Base-by-base conservation (phyloP, 2,329 filamentous ascomycete species). In the Penicillium sp. region DNA sequence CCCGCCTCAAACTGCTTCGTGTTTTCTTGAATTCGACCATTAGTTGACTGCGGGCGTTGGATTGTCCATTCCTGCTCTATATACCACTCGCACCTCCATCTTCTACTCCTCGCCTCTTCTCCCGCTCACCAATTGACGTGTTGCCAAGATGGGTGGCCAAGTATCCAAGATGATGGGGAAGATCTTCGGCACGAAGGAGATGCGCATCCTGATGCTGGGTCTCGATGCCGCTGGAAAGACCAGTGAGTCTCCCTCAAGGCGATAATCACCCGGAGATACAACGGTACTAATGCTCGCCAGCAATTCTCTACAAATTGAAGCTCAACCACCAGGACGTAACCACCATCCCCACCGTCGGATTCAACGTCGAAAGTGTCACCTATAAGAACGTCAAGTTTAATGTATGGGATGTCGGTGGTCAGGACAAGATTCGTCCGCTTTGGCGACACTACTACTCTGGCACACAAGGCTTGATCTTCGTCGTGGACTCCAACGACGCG, bases 331-430 rank as follows among this genome's bases (percentile, higher is more conserved):
- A 97, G 77, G 90, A 94, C 65, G 90, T 97, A 60, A 97, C 93
- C 48, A 97, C 93, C 36, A 97, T 97, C 64, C 93, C 93, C 32
- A 98, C 93, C 21, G 93, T 98, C 59, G 93, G 91, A 57, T 97
- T 97, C 80, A 97, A 97, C 79, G 93, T 97, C 70, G 91, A 97
- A 78, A 94, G 89, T 4, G 90, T 97, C 60, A 94, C 90, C 56
- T 96, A 95, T 78, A 96, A 96, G 80, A 97, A 97, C 70, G 90
- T 96, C 72, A 94, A 96, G 73, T 97, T 97, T 77, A 97, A 94
- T 62, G 91, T 97, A 50, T 97, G 91, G 91, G 91, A 97, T 75
- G 91, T 97, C 45, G 91, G 91, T 70, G 91, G 91, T 53, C 91
- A 97, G 77, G 91, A 97, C 79, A 97, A 97, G 83, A 97, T 97